phyloP scores from a whole-genome alignment of 768 basidiomycete genomes.

The Melanogaster broomeanus region DNA sequence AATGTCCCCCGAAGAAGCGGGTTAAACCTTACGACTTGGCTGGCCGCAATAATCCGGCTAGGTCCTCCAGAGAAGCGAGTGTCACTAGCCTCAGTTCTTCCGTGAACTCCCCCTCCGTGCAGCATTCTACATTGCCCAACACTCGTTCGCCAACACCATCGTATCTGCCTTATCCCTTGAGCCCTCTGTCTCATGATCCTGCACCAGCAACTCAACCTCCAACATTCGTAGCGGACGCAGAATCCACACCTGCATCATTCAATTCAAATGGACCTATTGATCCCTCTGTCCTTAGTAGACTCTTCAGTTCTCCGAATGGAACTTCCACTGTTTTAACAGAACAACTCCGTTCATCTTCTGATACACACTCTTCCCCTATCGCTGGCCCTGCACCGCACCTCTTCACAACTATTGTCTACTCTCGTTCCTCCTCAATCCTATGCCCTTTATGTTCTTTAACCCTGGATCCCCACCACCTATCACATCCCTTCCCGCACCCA shows the following conservation, averaged over 20 bases:
- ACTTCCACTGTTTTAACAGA: conserved; percentile 14
- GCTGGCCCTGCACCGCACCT: conserved; percentile 14
- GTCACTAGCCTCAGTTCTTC: conserved; percentile 52
- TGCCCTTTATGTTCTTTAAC: conserved; percentile 67
- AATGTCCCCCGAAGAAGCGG: conserved; percentile 54
- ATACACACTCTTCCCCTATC: conserved; percentile 18
- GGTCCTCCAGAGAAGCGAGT: conserved; percentile 58
- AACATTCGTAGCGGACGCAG: conserved; percentile 3
- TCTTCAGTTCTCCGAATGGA: conserved; percentile 17
- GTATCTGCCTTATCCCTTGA: conserved; percentile 16
- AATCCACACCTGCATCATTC: conserved; percentile 3
- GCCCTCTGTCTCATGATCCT: conserved; percentile 7
- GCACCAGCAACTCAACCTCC: conserved; percentile 5
- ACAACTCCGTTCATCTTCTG: conserved; percentile 18
- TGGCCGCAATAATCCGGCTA: conserved; percentile 36
- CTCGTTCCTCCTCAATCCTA: conserved; percentile 39
- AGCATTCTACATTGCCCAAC: conserved; percentile 33
- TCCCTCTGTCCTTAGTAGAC: conserved; percentile 5
- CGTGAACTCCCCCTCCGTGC: conserved; percentile 43
- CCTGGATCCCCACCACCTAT: conserved; percentile 48
- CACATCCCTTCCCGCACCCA: conserved; percentile 58
- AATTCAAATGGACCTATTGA: conserved; percentile 8
- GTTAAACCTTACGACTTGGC: conserved; percentile 68
- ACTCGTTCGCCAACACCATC: conserved; percentile 34
- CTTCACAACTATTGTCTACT: conserved; percentile 16